Evolutionary conservation across 306 rosid species (phyloP), one percentile per base, ranked within the genome.

Genomic region (Inga leiocalycina): DNA sequence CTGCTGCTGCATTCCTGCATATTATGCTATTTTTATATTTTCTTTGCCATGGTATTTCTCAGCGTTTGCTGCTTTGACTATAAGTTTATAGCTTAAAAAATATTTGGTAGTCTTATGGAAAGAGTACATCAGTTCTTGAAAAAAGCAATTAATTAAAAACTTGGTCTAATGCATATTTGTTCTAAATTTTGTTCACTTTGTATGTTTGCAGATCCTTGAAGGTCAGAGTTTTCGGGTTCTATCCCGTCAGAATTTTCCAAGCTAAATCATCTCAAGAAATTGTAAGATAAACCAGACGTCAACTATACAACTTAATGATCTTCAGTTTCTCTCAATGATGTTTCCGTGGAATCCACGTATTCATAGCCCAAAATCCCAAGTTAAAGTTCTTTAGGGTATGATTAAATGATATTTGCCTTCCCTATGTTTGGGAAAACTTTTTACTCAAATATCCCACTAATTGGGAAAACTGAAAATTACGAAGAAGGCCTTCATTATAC

Each of bases 241-340:
- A 84, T 95, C 76, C 91, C 98, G 65, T 88, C 97, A 22, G 98
- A 93, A 81, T 89, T 95, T 80, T 88, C 98, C 39, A 89, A 93
- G 91, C 95, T 95, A 78, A 89, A 3, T 11, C 54, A 89, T 86
- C 98, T 95, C 48, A 83, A 61, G 65, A 15, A 1, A 65, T 75
- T 95, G 98, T 95, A 91, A 89, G 91, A 61, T 80, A 24, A 78
- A 81, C 10, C 69, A 54, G 37, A 72, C 39, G 78, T 82, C 39
- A 64, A 32, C 27, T 82, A 34, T 80, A 20, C 39, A 88, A 66
- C 62, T 71, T 41, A 51, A 59, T 71, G 51, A 12, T 78, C 49
- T 35, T 13, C n/a, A 56, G 45, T 34, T 20, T 2, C 48, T 71
- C 43, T 79, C 72, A 81, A 51, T 80, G 65, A 64, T 67, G 16